Evolutionary conservation across 2,329 filamentous ascomycete genomes (phyloP), one percentile per base, ranked within the genome.

Genomic region (Neurospora crassa): DNA sequence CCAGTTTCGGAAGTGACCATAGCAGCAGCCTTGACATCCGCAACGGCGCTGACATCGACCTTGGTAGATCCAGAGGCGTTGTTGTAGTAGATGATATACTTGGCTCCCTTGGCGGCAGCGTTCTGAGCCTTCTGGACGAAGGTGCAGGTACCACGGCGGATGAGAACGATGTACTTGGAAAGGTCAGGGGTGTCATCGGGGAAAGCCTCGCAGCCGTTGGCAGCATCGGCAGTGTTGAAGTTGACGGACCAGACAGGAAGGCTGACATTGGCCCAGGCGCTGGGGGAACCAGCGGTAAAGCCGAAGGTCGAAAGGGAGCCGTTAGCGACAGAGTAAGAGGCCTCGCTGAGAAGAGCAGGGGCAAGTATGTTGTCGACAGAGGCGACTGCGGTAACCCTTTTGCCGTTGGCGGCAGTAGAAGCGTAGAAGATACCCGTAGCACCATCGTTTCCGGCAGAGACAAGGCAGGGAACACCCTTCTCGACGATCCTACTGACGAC

Each of bases 11-110:
- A 77, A 1, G 80, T 79, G 1, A 84, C 81, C 78, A 85, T 84
- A 67, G 79, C 83, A 0, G 79, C 77, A 14, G 78, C 84, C 12
- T 76, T 45, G 63, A 85, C 76, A 1, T 77, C 77, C 0, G 76
- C 53, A 1, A 80, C 80, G 1, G 67, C 73, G 3, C 81, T 79
- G 82, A 78, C 12, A 82, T 80, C 8, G 76, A 63, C 53, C 24
- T 63, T 73, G 5, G 76, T 73, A 2, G 82, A 79, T 16, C 79
- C 81, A 7, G 75, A 73, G 5, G 78, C 78, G 73, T 86, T 88
- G 82, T 90, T 90, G 79, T 90, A 91, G 75, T 89, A 81, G 74
- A 91, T 79, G 70, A 91, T 79, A 74, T 90, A 89, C 76, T 86
- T 84, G 68, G 87, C 89, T 12, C 89, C 89, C 68, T 83, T 82